Base-by-base conservation (phyloP, 768 basidiomycete species). In the Boletus tylopilopsis region DNA sequence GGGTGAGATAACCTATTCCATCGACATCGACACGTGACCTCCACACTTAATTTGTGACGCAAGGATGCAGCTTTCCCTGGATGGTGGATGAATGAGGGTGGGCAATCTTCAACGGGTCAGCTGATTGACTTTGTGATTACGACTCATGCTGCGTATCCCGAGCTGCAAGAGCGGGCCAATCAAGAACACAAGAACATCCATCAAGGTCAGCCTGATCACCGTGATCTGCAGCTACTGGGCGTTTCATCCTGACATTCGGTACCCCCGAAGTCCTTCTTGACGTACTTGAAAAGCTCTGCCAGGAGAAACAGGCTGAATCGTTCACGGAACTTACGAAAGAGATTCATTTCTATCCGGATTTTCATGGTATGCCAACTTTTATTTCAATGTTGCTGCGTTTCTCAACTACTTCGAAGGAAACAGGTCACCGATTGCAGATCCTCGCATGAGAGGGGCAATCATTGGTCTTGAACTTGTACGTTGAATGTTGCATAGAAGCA, bases 71-170 rank as follows among this genome's bases (percentile, higher is more conserved):
- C 94, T 27, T 94, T 97, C 71, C 84, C 84, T 36, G 92, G 86
- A 16, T 94, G 91, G 87, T 99, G 95, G 96, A 96, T 97, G 93
- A 99, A 94, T 62, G 96, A 99, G 70, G 96, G 95, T 33, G 96
- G 96, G 2, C 96, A 99, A 69, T 96, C 94, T 8, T 94, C 94
- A 1, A 99, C 96, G 0, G 96, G 96, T n/a, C 43, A 64, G 84
- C 78, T 98, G 9, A 93, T 99, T 47, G 92, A 99, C 62, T 97
- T 96, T 65, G 86, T 94, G 63, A 78, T 98, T 51, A 90, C 83
- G 10, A 97, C 90, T 0, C 96, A 99, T 62, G 82, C 89, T 4
- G 90, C 95, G 2, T 90, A 90, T 58, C 66, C 75, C 9, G 76
- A 82, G 50, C 81, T 96, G 21, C 72, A 84, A 39, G 78, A 84